A percentile compares a stretch with the other conserved stretches of the same genome.
Conservation (phyloP, 1,284 basidiomycete genomes). For the Malassezia equina region DNA sequence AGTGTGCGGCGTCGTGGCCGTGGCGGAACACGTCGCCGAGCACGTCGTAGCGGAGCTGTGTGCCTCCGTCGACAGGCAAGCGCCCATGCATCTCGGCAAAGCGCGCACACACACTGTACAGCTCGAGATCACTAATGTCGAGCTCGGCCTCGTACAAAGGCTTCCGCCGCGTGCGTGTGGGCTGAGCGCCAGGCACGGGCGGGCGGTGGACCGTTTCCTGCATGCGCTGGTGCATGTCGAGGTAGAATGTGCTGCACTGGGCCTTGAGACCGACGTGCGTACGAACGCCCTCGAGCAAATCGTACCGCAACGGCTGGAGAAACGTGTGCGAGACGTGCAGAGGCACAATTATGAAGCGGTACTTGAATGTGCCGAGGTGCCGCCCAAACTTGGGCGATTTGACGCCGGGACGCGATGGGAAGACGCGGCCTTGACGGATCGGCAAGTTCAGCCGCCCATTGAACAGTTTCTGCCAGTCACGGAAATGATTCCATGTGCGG, state of each 20-base stretch:
- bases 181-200: slow-evolving; percentile 16
- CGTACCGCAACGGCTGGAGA: slow-evolving; percentile 62
- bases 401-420: slow-evolving; percentile 56
- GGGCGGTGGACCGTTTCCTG: slow-evolving; percentile 58
- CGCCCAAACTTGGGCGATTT: slow-evolving; percentile 80
- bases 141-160: slow-evolving; percentile 87
- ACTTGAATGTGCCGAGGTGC: slow-evolving; percentile 84
- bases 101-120: slow-evolving; percentile 67
- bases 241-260: slow-evolving; percentile 67
- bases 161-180: slow-evolving; percentile 56
- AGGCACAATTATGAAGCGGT: slow-evolving; percentile 67
- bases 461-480: slow-evolving; percentile 81
- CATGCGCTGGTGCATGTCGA: slow-evolving; percentile 84
- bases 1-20: slow-evolving; percentile 52
- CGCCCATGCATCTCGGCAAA: slow-evolving; percentile 51
- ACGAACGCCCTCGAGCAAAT: slow-evolving; percentile 69
- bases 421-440: slow-evolving; percentile 73
- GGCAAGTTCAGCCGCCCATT: slow-evolving; percentile 69
- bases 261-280: slow-evolving; percentile 75
- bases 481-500: slow-evolving; percentile 78
- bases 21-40: slow-evolving; percentile 76
- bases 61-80: slow-evolving; percentile 24
- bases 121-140: slow-evolving; percentile 64
- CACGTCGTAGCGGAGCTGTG: slow-evolving; percentile 51
- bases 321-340: slow-evolving; percentile 82